Base-by-base conservation (phyloP, 2,329 filamentous ascomycete species). In the Sporothrix schenckii region DNA sequence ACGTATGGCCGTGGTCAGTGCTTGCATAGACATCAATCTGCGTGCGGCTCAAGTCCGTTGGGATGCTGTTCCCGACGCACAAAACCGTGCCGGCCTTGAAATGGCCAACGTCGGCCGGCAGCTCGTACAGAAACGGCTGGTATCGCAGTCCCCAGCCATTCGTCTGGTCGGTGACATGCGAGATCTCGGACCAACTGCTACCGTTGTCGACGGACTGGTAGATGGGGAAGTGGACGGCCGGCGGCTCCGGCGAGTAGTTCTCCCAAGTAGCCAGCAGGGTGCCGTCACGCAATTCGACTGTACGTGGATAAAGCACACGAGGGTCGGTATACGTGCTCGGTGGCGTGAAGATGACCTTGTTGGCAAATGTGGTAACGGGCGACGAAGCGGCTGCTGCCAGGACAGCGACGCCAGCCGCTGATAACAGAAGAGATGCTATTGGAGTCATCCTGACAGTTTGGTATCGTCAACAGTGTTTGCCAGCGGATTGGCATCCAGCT, bases 1-100 rank as follows among this genome's bases (percentile, higher is more conserved):
- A 92, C 1, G 85, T 88, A 47, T 79, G 74, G 7, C 89, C 90
- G 58, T 81, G 79, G 76, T 92, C 88, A 9, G 77, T 80, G 58
- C 85, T 88, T 9, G 88, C 89, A 75, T 92, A 92, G 9, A 92
- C 80, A 72, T 92, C 90, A 65, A 92, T 89, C 73, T 89, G 83
- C 0, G 90, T 92, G 71, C 82, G 80, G 53, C 85, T 88, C 39
- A 91, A 81, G 77, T 91, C 80, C 1, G 81, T 75, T 49, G 75
- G 75, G 73, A 88, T 88, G 39, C 86, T 86, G 72, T 85, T 89
- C 1, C 88, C 89, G 0, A 89, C 83, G 10, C 86, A 78, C 16
- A 92, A 81, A 24, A 93, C 80, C 0, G 89, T 92, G 2, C 89
- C 91, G 4, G 84, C 84, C 1, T 83, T 79, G 75, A 84, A 91